Percentiles rank a stretch among this genome's conserved stretches.
These are phyloP conservation scores for Acanthamoeba royreba DNA, from an alignment of 208 protist species.

Conservation along the genomic window DNA sequence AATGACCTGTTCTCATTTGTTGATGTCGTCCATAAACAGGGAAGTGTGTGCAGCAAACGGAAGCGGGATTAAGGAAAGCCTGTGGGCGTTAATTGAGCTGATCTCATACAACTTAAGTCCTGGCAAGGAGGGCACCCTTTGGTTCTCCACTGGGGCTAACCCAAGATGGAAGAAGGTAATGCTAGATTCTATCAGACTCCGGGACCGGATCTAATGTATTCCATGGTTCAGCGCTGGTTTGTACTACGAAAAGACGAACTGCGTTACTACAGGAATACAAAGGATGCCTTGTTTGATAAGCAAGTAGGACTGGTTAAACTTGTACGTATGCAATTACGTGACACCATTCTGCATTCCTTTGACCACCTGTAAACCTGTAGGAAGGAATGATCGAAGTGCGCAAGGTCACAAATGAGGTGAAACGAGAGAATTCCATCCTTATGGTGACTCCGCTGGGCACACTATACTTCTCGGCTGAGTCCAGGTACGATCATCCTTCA, in stretches of 20 bases:
- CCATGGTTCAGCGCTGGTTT: not conserved
- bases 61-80: not conserved
- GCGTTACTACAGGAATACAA: not conserved
- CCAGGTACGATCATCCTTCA: not conserved
- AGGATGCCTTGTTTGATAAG: not conserved
- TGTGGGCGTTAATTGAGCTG: not conserved
- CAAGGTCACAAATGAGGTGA: not conserved
- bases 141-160: not conserved
- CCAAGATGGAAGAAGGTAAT: not conserved
- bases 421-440: not conserved
- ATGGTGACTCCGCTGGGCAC: not conserved
- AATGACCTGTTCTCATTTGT: not conserved
- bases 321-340: not conserved
- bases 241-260: not conserved
- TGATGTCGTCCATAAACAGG: not conserved
- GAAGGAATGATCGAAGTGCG: not conserved
- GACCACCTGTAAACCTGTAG: too few relatives aligned
- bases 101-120: not conserved
- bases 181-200: too few relatives aligned
- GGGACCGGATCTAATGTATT: too few relatives aligned
- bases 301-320: not conserved
- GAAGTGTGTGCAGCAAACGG: not conserved
- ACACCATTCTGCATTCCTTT: too few relatives aligned
- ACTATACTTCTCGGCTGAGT: not conserved
- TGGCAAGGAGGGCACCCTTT: not conserved